phyloP scores from a whole-genome alignment of 2,329 filamentous ascomycete genomes.

The Neofusicoccum laricinum region DNA sequence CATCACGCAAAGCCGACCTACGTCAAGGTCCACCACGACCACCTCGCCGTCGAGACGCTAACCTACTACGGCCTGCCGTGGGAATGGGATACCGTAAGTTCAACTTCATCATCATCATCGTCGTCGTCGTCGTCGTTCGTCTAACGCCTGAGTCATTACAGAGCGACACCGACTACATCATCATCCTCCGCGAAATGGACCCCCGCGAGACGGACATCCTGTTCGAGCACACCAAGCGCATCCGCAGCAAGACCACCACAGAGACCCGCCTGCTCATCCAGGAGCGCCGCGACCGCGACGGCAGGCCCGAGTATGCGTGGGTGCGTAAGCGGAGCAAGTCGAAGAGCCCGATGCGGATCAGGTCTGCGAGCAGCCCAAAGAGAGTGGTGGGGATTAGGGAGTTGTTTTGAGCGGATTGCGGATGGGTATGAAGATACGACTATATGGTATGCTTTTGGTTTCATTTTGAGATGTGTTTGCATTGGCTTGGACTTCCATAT shows the following conservation, averaged over 20 bases:
- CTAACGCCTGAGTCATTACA: conserved; percentile 19
- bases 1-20: conserved; percentile 40
- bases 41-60: conserved; percentile 46
- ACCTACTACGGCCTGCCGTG: conserved; percentile 49
- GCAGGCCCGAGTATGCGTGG: conserved; percentile 45
- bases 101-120: background rate
- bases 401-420: background rate
- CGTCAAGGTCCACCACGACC: conserved; percentile 46
- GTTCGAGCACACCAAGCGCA: conserved; percentile 49
- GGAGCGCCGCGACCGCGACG: conserved; percentile 33
- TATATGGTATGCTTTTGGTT: background rate
- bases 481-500: background rate
- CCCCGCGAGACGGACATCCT: conserved; percentile 47
- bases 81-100: conserved; percentile 46
- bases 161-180: conserved; percentile 47
- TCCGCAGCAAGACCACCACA: conserved; percentile 33
- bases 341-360: conserved; percentile 10
- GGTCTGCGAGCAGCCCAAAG: conserved; percentile 16
- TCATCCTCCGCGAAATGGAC: conserved; percentile 50
- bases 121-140: too few relatives aligned
- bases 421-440: background rate
- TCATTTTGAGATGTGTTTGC: background rate
- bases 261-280: conserved; percentile 41
- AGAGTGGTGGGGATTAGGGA: conserved; percentile 27
- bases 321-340: conserved; percentile 29